Evolutionary conservation across 352 stramenopile genomes (phyloP).

Genomic region (Globisporangium emineosum): DNA sequence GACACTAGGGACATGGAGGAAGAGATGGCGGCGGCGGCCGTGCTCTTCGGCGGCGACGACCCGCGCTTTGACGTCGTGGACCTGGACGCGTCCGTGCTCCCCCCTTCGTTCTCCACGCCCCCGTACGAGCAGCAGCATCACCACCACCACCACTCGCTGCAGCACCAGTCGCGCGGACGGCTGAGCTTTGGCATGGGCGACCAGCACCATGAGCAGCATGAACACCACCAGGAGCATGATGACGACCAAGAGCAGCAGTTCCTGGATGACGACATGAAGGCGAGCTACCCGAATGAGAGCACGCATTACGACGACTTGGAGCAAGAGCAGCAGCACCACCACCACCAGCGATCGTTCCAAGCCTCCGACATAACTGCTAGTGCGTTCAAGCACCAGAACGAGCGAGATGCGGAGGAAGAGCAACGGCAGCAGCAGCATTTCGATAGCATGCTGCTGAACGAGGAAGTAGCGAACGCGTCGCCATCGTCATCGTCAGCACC

Average conservation of each 20-base stretch:
- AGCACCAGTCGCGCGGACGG: background rate
- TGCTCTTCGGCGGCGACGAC: conserved; percentile 49
- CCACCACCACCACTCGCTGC: background rate
- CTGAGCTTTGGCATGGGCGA: conserved; percentile 10
- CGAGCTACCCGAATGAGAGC: conserved; percentile 9
- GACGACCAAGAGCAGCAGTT: conserved; percentile 4
- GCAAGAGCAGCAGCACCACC: conserved; percentile 1
- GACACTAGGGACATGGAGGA: conserved; percentile 34
- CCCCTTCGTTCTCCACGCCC: conserved; percentile 39
- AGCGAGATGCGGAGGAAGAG: conserved; percentile 6
- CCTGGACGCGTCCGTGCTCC: conserved; percentile 42
- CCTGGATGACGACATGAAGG: conserved; percentile 4
- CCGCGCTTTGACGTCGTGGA: conserved; percentile 53
- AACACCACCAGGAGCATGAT: conserved; percentile 1
- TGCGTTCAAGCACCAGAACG: background rate
- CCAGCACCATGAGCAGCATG: background rate
- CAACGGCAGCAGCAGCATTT: conserved; percentile 12
- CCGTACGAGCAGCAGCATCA: conserved; percentile 6
- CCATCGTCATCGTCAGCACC: background rate
- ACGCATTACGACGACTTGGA: conserved; percentile 6
- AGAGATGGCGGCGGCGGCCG: conserved; percentile 47
- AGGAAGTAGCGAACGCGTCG: background rate
- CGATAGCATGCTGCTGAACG: conserved; percentile 5
- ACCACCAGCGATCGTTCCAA: conserved; percentile 2
- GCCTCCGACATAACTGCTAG: background rate